A percentile compares a stretch with the other conserved stretches of the same genome.
Conservation (phyloP, 345 rosid species). For the Theobroma cacao region DNA sequence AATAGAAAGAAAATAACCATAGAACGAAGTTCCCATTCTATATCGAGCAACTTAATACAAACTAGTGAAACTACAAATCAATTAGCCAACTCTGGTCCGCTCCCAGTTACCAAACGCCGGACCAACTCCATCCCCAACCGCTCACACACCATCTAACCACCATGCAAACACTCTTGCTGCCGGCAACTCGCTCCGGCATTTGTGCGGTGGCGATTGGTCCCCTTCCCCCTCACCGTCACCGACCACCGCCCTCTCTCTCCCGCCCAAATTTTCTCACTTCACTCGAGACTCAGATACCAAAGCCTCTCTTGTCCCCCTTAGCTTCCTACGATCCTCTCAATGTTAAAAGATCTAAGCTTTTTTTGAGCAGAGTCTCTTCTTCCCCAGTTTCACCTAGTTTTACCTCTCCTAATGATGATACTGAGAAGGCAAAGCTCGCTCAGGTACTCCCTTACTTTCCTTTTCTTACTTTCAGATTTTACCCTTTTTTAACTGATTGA, state of each 20-base stretch:
- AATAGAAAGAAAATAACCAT: not conserved
- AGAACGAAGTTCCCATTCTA: not conserved
- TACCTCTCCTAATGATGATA: constrained; percentile 39
- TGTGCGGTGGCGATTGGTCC: constrained; percentile 25
- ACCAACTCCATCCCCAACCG: not conserved
- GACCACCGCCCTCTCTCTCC: constrained; percentile 16
- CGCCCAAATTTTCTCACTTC: constrained; percentile 20
- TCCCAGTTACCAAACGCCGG: not conserved
- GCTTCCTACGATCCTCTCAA: constrained; percentile 22
- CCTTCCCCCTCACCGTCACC: constrained; percentile 18
- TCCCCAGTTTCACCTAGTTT: constrained; percentile 41
- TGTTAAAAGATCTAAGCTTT: constrained; percentile 29
- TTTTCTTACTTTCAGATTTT: not conserved
- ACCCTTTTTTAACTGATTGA: not conserved
- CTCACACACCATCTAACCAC: not conserved
- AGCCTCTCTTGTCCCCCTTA: constrained; percentile 19
- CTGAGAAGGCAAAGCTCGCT: constrained; percentile 68
- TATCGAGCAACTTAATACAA: not conserved
- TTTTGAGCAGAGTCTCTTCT: constrained; percentile 26
- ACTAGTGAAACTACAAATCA: not conserved
- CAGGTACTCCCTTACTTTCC: constrained; percentile 40
- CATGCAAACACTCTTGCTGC: constrained; percentile 62
- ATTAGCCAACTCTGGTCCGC: not conserved
- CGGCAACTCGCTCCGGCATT: constrained; percentile 43
- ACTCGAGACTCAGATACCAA: constrained; percentile 18